Percentiles rank a stretch among this genome's conserved stretches.
These are phyloP conservation scores for Aspergillus neoniger DNA, from an alignment of 2,329 filamentous ascomycete species.

Conservation along the genomic window DNA sequence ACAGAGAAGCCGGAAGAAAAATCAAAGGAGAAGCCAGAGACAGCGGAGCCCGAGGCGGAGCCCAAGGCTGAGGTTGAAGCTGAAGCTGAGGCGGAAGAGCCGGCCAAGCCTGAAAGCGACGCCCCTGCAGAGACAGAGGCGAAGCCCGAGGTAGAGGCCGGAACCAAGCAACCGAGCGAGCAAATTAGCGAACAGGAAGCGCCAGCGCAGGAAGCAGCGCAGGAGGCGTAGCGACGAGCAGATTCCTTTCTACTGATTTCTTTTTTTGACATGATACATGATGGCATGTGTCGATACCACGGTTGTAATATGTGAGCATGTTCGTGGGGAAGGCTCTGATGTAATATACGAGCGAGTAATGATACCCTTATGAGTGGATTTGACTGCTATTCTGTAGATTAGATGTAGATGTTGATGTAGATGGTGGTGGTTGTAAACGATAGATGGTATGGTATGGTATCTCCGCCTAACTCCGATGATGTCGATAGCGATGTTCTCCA, in stretches of 20 bases:
- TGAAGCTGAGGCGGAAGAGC: slow-evolving; percentile 1
- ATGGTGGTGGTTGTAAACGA: too few relatives aligned
- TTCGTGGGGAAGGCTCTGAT: slow-evolving; percentile 11
- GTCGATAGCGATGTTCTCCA: not conserved
- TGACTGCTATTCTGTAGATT: too few relatives aligned
- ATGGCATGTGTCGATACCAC: slow-evolving; percentile 18
- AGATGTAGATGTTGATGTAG: not conserved
- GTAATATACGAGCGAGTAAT: slow-evolving; percentile 27
- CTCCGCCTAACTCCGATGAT: not conserved
- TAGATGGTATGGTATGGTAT: not conserved
- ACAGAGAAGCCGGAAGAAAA: not conserved
- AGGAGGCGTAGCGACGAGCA: slow-evolving; percentile 14
- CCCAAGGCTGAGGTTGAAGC: slow-evolving; percentile 7
- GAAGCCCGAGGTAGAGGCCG: slow-evolving; percentile 11
- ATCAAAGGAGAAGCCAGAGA: not conserved
- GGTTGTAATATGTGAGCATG: slow-evolving; percentile 21
- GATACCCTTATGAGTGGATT: slow-evolving; percentile 20
- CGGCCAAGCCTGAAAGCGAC: slow-evolving; percentile 1
- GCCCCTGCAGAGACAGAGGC: not conserved
- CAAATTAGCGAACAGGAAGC: slow-evolving; percentile 6
- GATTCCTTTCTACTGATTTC: not conserved
- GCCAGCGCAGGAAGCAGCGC: slow-evolving; percentile 8
- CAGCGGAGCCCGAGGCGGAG: slow-evolving; percentile 14
- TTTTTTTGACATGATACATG: slow-evolving; percentile 14
- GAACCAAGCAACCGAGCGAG: slow-evolving; percentile 1